Percentiles rank a stretch among this genome's conserved stretches.
Evolutionary conservation across 2,329 filamentous ascomycete genomes (phyloP).

Genomic region (Cephalotrichum gorgonifer): DNA sequence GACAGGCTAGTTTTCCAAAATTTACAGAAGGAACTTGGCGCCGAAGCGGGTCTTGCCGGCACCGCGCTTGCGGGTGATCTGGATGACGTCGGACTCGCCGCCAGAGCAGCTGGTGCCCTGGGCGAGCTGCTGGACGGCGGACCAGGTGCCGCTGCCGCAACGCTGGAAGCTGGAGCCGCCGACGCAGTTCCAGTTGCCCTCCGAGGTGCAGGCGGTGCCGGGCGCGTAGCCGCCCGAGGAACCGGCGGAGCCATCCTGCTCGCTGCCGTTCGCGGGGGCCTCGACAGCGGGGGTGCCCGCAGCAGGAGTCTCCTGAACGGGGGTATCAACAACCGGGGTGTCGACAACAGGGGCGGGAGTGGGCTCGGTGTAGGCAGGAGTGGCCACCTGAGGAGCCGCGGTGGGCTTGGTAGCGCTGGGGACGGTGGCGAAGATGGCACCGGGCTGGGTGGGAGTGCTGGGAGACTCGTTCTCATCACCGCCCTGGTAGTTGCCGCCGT

Average conservation of each 20-base stretch:
- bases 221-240: constrained; percentile 18
- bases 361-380: constrained; percentile 5
- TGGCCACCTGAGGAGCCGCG: constrained; percentile 5
- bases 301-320: constrained; percentile 12
- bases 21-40: constrained; percentile 10
- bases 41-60: constrained; percentile 6
- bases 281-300: constrained; percentile 8
- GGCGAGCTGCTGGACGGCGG: constrained; percentile 27
- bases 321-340: constrained; percentile 6
- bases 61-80: constrained; percentile 7
- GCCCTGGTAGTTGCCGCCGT: constrained; percentile 6
- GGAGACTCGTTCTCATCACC: constrained; percentile 2
- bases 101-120: constrained; percentile 32
- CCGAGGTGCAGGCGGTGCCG: constrained; percentile 33
- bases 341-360: constrained; percentile 4
- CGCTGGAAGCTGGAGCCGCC: constrained; percentile 40
- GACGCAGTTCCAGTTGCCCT: constrained; percentile 46
- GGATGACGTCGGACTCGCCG: constrained; percentile 22
- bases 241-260: constrained; percentile 11
- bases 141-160: constrained; percentile 43
- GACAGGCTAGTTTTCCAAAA: too few relatives aligned
- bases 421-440: constrained; percentile 14
- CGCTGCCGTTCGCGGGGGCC: neutral
- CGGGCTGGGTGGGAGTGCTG: constrained; percentile 6
- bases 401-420: constrained; percentile 9